Percentiles rank a stretch among this genome's conserved stretches.
Conservation (phyloP, 345 rosid genomes). For the Erodium maritimum region DNA sequence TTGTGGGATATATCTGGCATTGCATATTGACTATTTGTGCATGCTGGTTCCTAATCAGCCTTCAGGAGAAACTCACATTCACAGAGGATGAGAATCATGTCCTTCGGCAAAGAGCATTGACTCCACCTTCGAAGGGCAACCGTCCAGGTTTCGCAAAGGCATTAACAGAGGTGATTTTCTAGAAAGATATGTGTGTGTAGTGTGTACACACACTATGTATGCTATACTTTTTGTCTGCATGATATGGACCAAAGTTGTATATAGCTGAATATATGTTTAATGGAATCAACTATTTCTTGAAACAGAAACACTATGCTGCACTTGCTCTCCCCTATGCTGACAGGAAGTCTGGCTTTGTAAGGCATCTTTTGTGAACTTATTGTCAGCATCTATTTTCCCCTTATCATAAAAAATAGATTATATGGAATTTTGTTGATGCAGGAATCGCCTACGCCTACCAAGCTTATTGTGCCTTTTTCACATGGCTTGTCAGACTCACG, state of each 20-base stretch:
- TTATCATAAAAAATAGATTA: not conserved
- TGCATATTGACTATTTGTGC: not conserved
- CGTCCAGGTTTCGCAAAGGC: conserved; percentile 32
- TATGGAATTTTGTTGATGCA: conserved; percentile 16
- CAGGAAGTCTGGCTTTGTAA: conserved; percentile 56
- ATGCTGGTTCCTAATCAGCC: conserved; percentile 21
- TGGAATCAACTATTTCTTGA: conserved; percentile 11
- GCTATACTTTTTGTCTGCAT: not conserved
- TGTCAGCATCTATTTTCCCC: not conserved
- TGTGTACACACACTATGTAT: not conserved
- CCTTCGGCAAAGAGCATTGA: conserved; percentile 61
- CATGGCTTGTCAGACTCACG: conserved; percentile 73
- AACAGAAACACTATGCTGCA: conserved; percentile 49
- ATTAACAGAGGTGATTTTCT: conserved; percentile 52
- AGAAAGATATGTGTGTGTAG: not conserved
- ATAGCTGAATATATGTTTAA: not conserved
- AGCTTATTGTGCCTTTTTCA: conserved; percentile 47
- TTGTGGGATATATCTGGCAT: not conserved
- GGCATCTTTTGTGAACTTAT: conserved; percentile 13
- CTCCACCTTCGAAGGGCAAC: conserved; percentile 37
- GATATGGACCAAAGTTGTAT: not conserved
- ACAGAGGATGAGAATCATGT: conserved; percentile 85
- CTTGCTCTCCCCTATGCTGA: conserved; percentile 40
- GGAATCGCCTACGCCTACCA: conserved; percentile 91
- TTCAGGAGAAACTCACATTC: conserved; percentile 62